phyloP scores from a whole-genome alignment of 164 flowering plant genomes.

The Annona cherimola region DNA sequence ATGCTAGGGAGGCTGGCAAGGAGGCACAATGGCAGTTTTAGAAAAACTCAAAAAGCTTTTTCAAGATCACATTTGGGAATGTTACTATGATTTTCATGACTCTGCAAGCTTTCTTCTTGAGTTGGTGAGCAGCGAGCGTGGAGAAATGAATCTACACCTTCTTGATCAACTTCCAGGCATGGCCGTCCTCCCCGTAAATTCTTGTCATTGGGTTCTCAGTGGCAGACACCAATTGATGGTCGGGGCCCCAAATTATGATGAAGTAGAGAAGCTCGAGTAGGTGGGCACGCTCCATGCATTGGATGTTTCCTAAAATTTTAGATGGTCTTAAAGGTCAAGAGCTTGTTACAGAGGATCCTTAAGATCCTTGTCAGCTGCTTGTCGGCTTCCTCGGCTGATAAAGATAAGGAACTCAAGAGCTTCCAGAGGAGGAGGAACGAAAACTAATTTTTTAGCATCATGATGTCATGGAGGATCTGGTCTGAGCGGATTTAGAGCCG shows the following conservation, averaged over 20 bases:
- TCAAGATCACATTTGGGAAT: conserved; percentile 14
- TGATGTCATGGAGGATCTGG: conserved; percentile 21
- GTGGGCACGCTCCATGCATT: neutral
- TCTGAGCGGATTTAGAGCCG: conserved; percentile 18
- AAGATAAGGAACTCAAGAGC: neutral
- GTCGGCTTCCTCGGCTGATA: conserved; percentile 15
- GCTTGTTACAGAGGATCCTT: conserved; percentile 24
- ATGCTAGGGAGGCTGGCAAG: conserved; percentile 10
- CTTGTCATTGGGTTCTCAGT: too few species aligned
- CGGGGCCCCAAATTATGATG: too few species aligned
- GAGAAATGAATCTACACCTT: conserved; percentile 5
- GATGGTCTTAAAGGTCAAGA: conserved; percentile 29
- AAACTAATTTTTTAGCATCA: conserved; percentile 19
- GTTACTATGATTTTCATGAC: conserved; percentile 12
- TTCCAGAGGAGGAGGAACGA: neutral
- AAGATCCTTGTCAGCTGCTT: conserved; percentile 24
- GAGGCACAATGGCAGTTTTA: conserved; percentile 14
- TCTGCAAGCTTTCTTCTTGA: conserved; percentile 5
- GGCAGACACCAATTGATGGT: neutral
- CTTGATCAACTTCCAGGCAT: too few species aligned
- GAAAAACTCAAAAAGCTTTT: conserved; percentile 10
- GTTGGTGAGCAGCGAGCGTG: conserved; percentile 5
- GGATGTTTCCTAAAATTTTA: neutral
- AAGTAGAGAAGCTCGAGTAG: too few species aligned
- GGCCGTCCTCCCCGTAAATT: neutral